Evolutionary conservation across 495 filamentous ascomycete species (phyloP).

Genomic region (Aspergillus cristatus): DNA sequence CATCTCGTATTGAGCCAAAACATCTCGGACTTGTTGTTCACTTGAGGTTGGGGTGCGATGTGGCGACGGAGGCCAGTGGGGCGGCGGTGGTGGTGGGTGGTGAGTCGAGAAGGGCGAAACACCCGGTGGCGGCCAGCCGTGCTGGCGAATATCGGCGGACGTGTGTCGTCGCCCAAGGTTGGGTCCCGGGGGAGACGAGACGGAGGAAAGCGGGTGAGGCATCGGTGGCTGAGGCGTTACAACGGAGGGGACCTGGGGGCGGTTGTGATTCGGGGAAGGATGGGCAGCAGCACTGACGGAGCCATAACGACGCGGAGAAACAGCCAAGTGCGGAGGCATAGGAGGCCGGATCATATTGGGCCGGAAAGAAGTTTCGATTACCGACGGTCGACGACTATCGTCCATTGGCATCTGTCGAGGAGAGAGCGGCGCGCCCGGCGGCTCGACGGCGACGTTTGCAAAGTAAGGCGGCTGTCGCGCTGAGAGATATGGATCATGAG

Average conservation of each 20-base stretch:
- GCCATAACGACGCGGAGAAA: constrained; percentile 72
- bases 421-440: constrained; percentile 68
- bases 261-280: constrained; percentile 58
- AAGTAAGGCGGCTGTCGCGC: constrained; percentile 64
- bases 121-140: constrained; percentile 66
- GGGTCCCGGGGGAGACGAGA: constrained; percentile 61
- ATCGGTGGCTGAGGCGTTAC: constrained; percentile 55
- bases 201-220: constrained; percentile 67
- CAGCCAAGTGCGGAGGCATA: constrained; percentile 66
- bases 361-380: constrained; percentile 18
- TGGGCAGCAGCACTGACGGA: constrained; percentile 62
- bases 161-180: constrained; percentile 82
- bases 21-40: constrained; percentile 74
- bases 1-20: constrained; percentile 75
- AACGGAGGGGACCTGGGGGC: constrained; percentile 58
- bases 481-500: constrained; percentile 64
- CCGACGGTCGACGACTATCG: constrained; percentile 62
- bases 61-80: constrained; percentile 84
- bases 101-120: constrained; percentile 40
- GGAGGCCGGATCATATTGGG: constrained; percentile 51
- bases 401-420: constrained; percentile 85
- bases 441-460: constrained; percentile 56
- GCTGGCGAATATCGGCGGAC: constrained; percentile 87
- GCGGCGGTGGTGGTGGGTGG: constrained; percentile 30
- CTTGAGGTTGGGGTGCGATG: constrained; percentile 54